Base-by-base conservation (phyloP, 805 yeast species). In the Saturnispora quitensis region DNA sequence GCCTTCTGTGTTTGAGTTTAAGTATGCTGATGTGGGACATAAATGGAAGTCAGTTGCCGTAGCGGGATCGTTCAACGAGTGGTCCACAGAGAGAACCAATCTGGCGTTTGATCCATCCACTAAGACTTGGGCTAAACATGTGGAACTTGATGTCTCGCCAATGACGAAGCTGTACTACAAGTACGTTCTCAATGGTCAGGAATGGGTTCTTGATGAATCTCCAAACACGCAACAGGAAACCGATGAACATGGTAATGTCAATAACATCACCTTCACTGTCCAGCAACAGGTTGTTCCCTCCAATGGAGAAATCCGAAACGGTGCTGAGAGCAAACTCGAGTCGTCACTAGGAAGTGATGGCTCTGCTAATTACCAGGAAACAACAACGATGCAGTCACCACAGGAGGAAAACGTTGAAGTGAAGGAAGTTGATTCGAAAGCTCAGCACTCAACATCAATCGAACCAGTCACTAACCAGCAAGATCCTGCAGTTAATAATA, bases 191-290 rank as follows among this genome's bases (percentile, higher is more conserved):
- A 57, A 64, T 49, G 62, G 56, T 1, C 33, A 47, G 3, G 52
- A 55, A 12, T 67, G 70, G 70, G 50, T 64, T 13, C 61, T 62
- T 51, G 60, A 64, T 51, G 40, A 38, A 6, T 17, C 47, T 9
- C 50, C 55, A 36, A 59, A 61, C 1, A 43, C 50, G 5, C 31
- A 48, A 25, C 33, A 22, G 12, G 68, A 63, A 48, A 44, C 45
- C 1, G 68, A 66, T 49, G 57, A 20, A 3, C 44, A 50, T 7
- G 68, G 68, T 0, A 63, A 58, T 34, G 56, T 56, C 27, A 67
- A 67, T 47, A 66, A 66, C 53, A 43, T 50, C 12, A 53, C 52
- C 4, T 51, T 58, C 40, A 54, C 54, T 28, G 48, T 12, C 5
- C 12, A 18, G 24, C 55, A 33, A 47, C 45, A 27, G 36, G 27